Percentiles rank a stretch among this genome's conserved stretches.
Evolutionary conservation across 1,284 basidiomycete species (phyloP).

Genomic region (Tetrapyrgos nigripes): DNA sequence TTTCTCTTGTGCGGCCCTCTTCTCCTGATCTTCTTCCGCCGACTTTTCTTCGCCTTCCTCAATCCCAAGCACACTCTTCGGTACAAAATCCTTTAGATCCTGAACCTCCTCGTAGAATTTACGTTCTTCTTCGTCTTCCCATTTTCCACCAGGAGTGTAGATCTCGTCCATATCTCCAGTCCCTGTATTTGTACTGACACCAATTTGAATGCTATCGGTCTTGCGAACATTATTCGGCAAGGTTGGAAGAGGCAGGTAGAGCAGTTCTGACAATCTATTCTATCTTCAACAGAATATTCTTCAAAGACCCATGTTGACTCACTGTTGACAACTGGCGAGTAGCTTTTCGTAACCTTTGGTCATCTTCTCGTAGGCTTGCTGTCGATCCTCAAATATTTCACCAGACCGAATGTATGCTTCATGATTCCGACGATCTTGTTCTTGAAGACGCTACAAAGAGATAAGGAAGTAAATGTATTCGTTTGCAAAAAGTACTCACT

Average conservation of each 20-base stretch:
- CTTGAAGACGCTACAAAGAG: conserved; percentile 81
- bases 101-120: conserved; percentile 94
- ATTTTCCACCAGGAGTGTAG: conserved; percentile 78
- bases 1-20: conserved; percentile 38
- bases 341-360: conserved; percentile 94
- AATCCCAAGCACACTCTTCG: conserved; percentile 86
- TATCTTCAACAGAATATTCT: background rate
- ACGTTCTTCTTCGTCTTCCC: conserved; percentile 98
- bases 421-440: conserved; percentile 95
- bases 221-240: conserved; percentile 84
- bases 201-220: conserved; percentile 79
- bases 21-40: conserved; percentile 49
- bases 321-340: conserved; percentile 87
- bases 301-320: conserved; percentile 23
- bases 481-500: conserved; percentile 49
- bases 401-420: conserved; percentile 99
- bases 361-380: conserved; percentile 99
- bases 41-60: conserved; percentile 62
- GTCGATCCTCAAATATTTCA: conserved; percentile 98
- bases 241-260: conserved; percentile 82
- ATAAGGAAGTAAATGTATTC: conserved; percentile 11
- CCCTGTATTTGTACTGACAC: conserved; percentile 52
- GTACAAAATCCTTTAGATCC: conserved; percentile 92
- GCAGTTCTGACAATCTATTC: conserved; percentile 83
- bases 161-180: conserved; percentile 64